Evolutionary conservation across 176 grass and related monocot genomes (phyloP), one percentile per base, ranked within the genome.

Genomic region (Microstegium vimineum): DNA sequence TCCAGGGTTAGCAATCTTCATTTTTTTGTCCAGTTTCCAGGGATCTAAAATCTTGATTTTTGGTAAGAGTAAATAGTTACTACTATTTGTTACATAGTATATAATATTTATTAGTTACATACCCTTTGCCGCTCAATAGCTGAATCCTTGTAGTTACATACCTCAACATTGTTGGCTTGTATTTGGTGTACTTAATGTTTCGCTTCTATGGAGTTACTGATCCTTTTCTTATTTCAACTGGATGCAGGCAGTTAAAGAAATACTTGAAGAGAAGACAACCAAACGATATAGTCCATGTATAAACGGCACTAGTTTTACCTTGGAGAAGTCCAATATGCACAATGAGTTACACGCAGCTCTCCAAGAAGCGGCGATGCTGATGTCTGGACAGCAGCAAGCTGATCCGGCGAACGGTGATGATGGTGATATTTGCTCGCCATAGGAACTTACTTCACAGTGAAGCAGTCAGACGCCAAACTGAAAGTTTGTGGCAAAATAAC

Each of bases 261-360:
- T 87, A 83, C 81, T 94, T 6, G 74, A 90, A 65, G 81, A 82
- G 42, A 92, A 80, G 88, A 18, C 33, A 37, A 54, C 18, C 52
- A 77, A 83, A 81, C n/a, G 67, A 35, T 77, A 18, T 20, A 73
- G 74, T 80, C 46, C 90, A 67, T 86, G 49, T 89, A 60, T 85
- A 80, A 94, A 84, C 20, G 80, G 57, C 33, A 26, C 66, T 23
- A 61, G 26, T 17, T 92, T 91, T 60, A 79, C 87, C 51, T 94
- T 97, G 23, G 67, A 87, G 47, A 91, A 75, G 83, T 97, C 94
- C 56, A 77, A 68, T 62, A 81, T 60, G 57, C 90, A 97, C 57
- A 88, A 92, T 73, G 90, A 87, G 57, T 80, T 97, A 31, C 89
- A 87, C 14, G 15, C 81, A 80, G 79, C 77, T 73, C 90, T 97